Evolutionary conservation across 805 yeast species (phyloP), one percentile per base, ranked within the genome.

Genomic region (Isabelozyma heimii): DNA sequence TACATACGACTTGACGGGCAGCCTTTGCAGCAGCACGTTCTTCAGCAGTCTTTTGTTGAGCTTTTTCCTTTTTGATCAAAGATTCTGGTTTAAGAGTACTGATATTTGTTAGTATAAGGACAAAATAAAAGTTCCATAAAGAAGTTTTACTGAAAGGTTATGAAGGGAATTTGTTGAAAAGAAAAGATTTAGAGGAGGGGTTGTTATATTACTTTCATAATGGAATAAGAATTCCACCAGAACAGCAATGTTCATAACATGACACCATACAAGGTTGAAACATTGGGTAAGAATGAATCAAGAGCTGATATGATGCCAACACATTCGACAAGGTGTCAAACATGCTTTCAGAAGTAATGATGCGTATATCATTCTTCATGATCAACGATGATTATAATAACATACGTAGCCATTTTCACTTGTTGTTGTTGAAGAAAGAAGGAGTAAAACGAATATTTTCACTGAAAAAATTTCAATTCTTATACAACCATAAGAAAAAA

Each of bases 1-100:
- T 73, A 87, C 96, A 75, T 87, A 88, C 96, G 69, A 83, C 84
- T 77, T 83, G 81, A 75, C 90, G 82, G 60, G 84, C 87, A 70
- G 76, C 80, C 79, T 83, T 85, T 70, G 83, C 91, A 68, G 89
- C 91, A 72, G 89, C 85, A 67, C 86, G 81, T 75, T 84, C 82
- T 70, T 84, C 88, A 62, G 85, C 81, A 66, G 83, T 76, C 83
- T 87, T 86, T 69, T 85, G 84, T 72, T 83, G 81, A 75, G 87
- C 83, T 81, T 86, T 82, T 66, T 85, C 73, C 82, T 86, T 84
- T 85, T 88, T 88, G 76, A 85, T 77, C 73, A 84, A 86, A 72
- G 94, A 77, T 84, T 88, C 96, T 83, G 96, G 96, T 75, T 79
- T 74, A 63, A 80, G 73, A 67, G 81, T 69, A 59, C 77, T 71